Evolutionary conservation across 179 eudicot species (phyloP).

Genomic region (Patellifolia procumbens): DNA sequence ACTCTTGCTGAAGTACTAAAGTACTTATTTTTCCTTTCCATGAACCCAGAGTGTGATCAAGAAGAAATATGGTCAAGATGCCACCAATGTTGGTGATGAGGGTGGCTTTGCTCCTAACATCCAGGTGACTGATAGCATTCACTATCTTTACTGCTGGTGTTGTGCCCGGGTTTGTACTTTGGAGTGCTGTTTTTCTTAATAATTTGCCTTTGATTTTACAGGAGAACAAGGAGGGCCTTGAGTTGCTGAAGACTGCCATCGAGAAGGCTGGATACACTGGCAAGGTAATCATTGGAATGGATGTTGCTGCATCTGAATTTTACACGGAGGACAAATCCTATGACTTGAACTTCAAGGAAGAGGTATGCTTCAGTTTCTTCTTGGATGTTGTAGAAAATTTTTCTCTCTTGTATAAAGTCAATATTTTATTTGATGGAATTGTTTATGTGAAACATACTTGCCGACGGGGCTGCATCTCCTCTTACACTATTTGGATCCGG

Average conservation of each 20-base stretch:
- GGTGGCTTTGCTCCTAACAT: conserved; percentile 99
- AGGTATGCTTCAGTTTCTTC: conserved; percentile 41
- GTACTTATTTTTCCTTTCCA: no score
- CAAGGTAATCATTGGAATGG: conserved; percentile 97
- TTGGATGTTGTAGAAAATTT: neutral
- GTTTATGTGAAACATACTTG: neutral
- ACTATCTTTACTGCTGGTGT: neutral
- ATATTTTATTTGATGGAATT: no score
- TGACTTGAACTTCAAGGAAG: conserved; percentile 96
- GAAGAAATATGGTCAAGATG: conserved; percentile 98
- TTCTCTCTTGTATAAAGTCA: neutral
- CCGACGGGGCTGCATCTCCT: neutral
- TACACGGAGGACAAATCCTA: conserved; percentile 80
- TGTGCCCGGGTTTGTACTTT: neutral
- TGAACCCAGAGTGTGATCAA: conserved; percentile 78
- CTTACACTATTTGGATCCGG: neutral
- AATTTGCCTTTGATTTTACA: conserved; percentile 29
- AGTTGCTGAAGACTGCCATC: conserved; percentile 89
- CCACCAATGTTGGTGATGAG: conserved; percentile 97
- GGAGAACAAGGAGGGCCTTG: conserved; percentile 99
- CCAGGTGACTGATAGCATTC: conserved; percentile 48
- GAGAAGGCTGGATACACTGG: conserved; percentile 94
- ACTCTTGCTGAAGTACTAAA: neutral
- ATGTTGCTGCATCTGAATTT: conserved; percentile 98
- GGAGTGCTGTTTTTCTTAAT: conserved; percentile 5